Percentiles rank a stretch among this genome's conserved stretches.
These are phyloP conservation scores for Malania oleifera DNA, from an alignment of 164 flowering plant species.

Conservation along the genomic window DNA sequence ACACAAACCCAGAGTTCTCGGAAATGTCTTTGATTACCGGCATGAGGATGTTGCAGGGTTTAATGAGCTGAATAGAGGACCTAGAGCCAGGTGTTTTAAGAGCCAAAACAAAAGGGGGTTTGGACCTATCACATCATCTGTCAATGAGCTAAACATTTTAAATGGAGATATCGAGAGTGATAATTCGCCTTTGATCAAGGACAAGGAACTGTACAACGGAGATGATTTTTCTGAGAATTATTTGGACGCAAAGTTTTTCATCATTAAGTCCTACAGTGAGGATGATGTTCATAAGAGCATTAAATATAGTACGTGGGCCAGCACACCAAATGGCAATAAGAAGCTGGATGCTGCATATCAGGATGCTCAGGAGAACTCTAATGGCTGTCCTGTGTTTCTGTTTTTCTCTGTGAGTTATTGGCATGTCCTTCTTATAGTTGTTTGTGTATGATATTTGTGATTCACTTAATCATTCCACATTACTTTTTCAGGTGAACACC, in stretches of 20 bases:
- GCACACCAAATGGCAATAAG: conserved; percentile 87
- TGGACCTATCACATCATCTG: conserved; percentile 36
- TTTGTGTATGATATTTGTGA: too few relatives aligned
- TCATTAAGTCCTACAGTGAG: conserved; percentile 90
- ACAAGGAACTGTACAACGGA: conserved; percentile 53
- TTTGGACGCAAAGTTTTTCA: conserved; percentile 64
- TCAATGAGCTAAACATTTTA: conserved; percentile 43
- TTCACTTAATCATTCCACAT: too few relatives aligned
- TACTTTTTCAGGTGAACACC: conserved; percentile 56
- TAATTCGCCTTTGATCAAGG: conserved; percentile 21
- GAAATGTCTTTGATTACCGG: conserved; percentile 42
- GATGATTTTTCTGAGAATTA: conserved; percentile 64
- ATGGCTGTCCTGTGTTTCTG: conserved; percentile 64
- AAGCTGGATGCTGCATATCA: conserved; percentile 72
- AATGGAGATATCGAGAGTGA: conserved; percentile 33
- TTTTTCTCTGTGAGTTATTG: conserved; percentile 85
- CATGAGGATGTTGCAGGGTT: conserved; percentile 65
- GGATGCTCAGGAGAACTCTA: conserved; percentile 64
- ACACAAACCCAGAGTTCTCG: conserved; percentile 58
- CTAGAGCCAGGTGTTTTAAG: conserved; percentile 60
- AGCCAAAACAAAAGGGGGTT: conserved; percentile 49
- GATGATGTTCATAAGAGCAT: conserved; percentile 94
- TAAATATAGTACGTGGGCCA: conserved; percentile 84
- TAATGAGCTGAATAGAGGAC: conserved; percentile 82
- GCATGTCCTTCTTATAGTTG: too few relatives aligned